Conservation (phyloP, 257 asterid species). For the Solanum pinnatisectum region DNA sequence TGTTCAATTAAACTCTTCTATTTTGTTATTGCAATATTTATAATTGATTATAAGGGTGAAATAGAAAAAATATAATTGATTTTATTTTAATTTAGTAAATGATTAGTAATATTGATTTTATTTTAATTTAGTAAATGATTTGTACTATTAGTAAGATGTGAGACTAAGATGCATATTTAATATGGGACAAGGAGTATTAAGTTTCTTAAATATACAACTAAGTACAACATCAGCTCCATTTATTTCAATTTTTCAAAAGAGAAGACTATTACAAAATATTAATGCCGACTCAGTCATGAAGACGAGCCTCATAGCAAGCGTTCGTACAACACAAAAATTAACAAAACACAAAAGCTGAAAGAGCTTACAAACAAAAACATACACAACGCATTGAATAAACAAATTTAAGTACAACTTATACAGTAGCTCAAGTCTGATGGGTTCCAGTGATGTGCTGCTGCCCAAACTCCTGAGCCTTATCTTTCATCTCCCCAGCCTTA, state of each 20-base stretch:
- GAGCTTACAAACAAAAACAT: background rate
- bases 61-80: too few relatives aligned
- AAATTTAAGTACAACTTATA: background rate
- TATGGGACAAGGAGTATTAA: too few relatives aligned
- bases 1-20: too few relatives aligned
- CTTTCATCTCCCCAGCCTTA: slow-evolving; percentile 69
- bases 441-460: slow-evolving; percentile 5
- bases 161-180: too few relatives aligned
- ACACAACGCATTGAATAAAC: background rate
- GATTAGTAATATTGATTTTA: too few relatives aligned
- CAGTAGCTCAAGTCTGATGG: background rate
- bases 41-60: too few relatives aligned
- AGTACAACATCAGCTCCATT: background rate
- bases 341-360: background rate
- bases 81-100: too few relatives aligned
- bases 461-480: slow-evolving; percentile 31
- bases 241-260: background rate
- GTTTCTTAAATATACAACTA: background rate
- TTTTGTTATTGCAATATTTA: too few relatives aligned
- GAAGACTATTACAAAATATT: background rate
- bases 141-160: too few relatives aligned
- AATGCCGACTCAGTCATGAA: background rate
- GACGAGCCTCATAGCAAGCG: background rate
- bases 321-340: background rate
- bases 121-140: too few relatives aligned